Evolutionary conservation across 1,284 basidiomycete species (phyloP), one percentile per base, ranked within the genome.

Genomic region (Microbotryum silenes-acaulis): DNA sequence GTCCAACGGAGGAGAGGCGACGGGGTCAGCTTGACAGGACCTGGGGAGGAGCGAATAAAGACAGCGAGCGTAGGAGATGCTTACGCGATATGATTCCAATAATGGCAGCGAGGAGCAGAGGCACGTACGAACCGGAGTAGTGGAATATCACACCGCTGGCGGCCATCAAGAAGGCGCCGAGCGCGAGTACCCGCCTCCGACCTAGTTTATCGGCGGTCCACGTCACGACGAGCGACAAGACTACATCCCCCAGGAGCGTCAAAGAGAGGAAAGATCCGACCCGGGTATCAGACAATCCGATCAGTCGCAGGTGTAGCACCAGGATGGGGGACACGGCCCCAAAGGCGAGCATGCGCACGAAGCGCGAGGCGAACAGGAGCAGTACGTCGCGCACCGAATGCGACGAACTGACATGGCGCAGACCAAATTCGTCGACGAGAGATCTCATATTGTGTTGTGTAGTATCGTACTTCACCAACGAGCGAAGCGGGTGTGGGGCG

Each of bases 201-300:
- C 66, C 66, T 10, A 68, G n/a, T 1, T 23, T 8, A 23, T 68
- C 66, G 6, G 64, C 66, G 2, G 56, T 61, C 61, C 64, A 65
- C 5, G 66, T 68, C 16, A 68, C 66, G 21, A 51, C 23, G n/a
- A 68, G 47, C 7, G 57, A 57, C 27, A 68, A 51, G 8, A 56
- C 51, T 27, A 68, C 66, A 50, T 68, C 66, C 29, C 66, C 66
- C 25, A 63, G 48, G 25, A 68, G 56, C 1, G 66, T 68, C 6
- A 65, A 55, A 10, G 57, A 59, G 5, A 68, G 61, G 52, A 68
- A 68, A 12, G 56, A 46, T 0, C 66, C 66, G 49, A 68, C 61
- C 0, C 45, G 47, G 4, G 51, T 31, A 21, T 65, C 66, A 6
- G 54, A 21, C 18, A 66, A 23, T 46, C 27, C 61, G 18, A 62